A percentile compares a stretch with the other conserved stretches of the same genome.
Evolutionary conservation across 2,329 filamentous ascomycete species (phyloP).

Genomic region (Colletotrichum acutatum): DNA sequence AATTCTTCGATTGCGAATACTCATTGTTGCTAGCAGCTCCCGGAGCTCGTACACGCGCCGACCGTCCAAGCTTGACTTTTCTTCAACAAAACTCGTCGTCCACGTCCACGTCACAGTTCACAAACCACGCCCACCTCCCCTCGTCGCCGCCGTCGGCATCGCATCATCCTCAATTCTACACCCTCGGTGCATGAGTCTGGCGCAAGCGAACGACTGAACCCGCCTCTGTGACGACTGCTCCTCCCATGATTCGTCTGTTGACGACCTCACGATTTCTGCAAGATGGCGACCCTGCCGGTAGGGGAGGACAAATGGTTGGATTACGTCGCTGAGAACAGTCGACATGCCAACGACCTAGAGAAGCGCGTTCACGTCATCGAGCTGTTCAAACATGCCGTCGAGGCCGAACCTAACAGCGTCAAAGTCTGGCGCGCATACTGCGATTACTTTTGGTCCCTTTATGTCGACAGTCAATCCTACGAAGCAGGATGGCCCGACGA

Average conservation of each 20-base stretch:
- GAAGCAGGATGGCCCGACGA: constrained; percentile 71
- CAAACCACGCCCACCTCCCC: background rate
- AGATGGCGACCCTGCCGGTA: constrained; percentile 65
- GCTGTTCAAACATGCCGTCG: constrained; percentile 75
- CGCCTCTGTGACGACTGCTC: background rate
- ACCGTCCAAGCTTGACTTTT: constrained; percentile 23
- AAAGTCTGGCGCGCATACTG: constrained; percentile 82
- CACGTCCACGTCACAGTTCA: background rate
- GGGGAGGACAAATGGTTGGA: constrained; percentile 83
- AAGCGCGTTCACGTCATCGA: constrained; percentile 77
- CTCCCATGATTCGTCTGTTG: constrained; percentile 34
- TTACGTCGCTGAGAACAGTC: constrained; percentile 78
- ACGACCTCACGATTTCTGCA: constrained; percentile 37
- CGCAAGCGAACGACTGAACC: background rate
- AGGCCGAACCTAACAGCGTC: constrained; percentile 78
- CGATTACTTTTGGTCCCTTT: constrained; percentile 80
- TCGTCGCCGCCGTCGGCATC: background rate
- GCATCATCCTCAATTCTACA: background rate
- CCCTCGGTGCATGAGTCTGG: background rate
- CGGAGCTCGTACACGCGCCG: background rate
- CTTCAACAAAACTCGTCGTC: constrained; percentile 14
- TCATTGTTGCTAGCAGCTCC: background rate
- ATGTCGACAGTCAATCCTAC: constrained; percentile 69
- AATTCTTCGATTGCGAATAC: background rate
- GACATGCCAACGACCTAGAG: constrained; percentile 70